A percentile compares a stretch with the other conserved stretches of the same genome.
These are phyloP conservation scores for Kickxella alabastrina DNA, from an alignment of 192 early-diverging fungal genomes.

Conservation along the genomic window DNA sequence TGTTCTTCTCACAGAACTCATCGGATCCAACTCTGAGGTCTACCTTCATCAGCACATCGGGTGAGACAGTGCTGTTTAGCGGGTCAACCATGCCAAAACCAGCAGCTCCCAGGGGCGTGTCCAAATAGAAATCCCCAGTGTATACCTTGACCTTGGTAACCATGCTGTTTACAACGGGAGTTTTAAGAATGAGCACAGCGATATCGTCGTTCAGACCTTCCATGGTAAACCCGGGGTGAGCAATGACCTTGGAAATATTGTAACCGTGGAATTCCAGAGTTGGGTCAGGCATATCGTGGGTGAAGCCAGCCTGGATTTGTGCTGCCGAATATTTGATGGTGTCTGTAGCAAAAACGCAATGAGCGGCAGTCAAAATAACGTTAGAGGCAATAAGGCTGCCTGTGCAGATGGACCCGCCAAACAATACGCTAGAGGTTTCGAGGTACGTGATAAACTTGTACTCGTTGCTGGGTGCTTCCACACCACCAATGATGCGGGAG, in stretches of 20 bases:
- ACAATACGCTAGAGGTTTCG: conserved; percentile 7
- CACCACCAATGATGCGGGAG: conserved; percentile 48
- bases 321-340: conserved; percentile 5
- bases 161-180: conserved; percentile 5
- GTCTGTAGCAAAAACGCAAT: conserved; percentile 22
- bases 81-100: conserved; percentile 41
- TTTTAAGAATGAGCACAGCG: conserved; percentile 29
- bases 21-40: conserved; percentile 17
- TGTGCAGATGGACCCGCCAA: conserved; percentile 25
- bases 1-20: conserved; percentile 14
- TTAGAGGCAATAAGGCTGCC: conserved; percentile 44
- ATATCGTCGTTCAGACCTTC: conserved; percentile 27
- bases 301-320: conserved; percentile 26
- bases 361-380: conserved; percentile 48
- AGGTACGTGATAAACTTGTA: conserved; percentile 40
- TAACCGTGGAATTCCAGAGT: conserved; percentile 18
- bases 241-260: conserved; percentile 16
- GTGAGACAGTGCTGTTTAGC: not conserved
- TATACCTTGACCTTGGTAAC: conserved; percentile 19
- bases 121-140: conserved; percentile 5
- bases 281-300: conserved; percentile 20
- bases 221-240: conserved; percentile 27
- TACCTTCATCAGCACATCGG: conserved; percentile 29
- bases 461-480: conserved; percentile 4
- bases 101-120: conserved; percentile 24